phyloP scores from a whole-genome alignment of 768 basidiomycete species.

The Pisolithus orientalis region DNA sequence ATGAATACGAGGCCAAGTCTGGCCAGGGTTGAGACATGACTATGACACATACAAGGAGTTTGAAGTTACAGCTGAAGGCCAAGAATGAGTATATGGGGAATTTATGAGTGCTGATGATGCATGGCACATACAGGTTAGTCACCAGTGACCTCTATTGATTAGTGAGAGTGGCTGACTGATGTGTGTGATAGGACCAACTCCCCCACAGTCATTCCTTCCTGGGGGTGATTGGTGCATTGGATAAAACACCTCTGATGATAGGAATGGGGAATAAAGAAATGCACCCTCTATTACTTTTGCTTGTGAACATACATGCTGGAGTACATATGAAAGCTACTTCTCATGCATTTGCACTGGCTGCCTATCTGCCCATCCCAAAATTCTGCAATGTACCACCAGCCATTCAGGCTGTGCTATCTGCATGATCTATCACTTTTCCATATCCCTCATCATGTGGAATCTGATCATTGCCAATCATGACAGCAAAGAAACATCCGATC shows the following conservation, averaged over 20 bases:
- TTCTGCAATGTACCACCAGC: slow-evolving; percentile 16
- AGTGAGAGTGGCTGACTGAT: neutral
- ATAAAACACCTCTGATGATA: slow-evolving; percentile 29
- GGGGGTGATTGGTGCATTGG: slow-evolving; percentile 24
- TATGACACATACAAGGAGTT: slow-evolving; percentile 5
- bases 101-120: slow-evolving; percentile 19
- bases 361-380: slow-evolving; percentile 27
- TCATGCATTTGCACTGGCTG: slow-evolving; percentile 22
- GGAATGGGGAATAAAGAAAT: slow-evolving; percentile 26
- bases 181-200: neutral
- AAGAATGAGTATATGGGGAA: slow-evolving; percentile 10
- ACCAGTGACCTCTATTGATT: neutral
- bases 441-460: slow-evolving; percentile 24
- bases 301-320: slow-evolving; percentile 28
- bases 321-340: slow-evolving; percentile 27
- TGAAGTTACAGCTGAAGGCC: neutral
- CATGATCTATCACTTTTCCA: slow-evolving; percentile 22
- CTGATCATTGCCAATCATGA: slow-evolving; percentile 23
- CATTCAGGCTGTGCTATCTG: slow-evolving; percentile 22
- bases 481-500: slow-evolving; percentile 26
- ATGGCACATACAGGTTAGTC: slow-evolving; percentile 21
- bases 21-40: too few species aligned
- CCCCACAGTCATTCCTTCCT: slow-evolving; percentile 22
- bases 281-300: slow-evolving; percentile 25
- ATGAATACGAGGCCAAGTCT: too few species aligned